Conservation (phyloP, 2,329 filamentous ascomycete species). For the Xylaria sp. region DNA sequence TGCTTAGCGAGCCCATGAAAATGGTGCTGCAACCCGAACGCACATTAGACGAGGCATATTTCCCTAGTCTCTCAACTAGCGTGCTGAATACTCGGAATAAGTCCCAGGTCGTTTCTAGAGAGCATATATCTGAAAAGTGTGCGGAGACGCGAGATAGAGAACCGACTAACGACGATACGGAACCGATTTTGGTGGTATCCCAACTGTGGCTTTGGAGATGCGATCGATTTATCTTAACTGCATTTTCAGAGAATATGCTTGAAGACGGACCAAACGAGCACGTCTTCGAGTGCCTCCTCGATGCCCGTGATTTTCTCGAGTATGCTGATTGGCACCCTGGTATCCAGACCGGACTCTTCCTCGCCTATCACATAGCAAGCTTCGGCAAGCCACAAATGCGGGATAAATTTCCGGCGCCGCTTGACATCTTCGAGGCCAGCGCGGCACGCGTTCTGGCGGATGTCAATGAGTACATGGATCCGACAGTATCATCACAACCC, state of each 20-base stretch:
- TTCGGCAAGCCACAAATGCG: conserved; percentile 9
- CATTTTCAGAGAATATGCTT: conserved; percentile 10
- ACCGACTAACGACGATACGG: not conserved
- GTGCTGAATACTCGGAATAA: conserved; percentile 7
- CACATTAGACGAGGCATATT: conserved; percentile 34
- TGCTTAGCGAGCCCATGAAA: too few relatives aligned
- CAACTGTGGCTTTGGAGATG: conserved; percentile 29
- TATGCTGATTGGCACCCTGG: not conserved
- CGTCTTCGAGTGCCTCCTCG: too few relatives aligned
- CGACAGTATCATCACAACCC: not conserved
- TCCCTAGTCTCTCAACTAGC: conserved; percentile 11
- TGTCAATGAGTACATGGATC: conserved; percentile 9
- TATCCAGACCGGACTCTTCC: conserved; percentile 1
- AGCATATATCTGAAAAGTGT: not conserved
- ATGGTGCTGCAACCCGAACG: not conserved
- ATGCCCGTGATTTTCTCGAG: too few relatives aligned
- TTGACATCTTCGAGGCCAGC: conserved; percentile 26
- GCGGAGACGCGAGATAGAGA: not conserved
- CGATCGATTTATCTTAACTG: not conserved
- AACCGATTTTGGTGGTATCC: conserved; percentile 17
- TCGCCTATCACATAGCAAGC: not conserved
- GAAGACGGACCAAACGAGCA: not conserved
- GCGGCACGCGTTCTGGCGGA: not conserved
- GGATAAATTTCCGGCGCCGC: not conserved
- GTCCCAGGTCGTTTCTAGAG: conserved; percentile 25